These are phyloP conservation scores for Melampsora americana DNA, from an alignment of 1,284 basidiomycete species.

Conservation along the genomic window DNA sequence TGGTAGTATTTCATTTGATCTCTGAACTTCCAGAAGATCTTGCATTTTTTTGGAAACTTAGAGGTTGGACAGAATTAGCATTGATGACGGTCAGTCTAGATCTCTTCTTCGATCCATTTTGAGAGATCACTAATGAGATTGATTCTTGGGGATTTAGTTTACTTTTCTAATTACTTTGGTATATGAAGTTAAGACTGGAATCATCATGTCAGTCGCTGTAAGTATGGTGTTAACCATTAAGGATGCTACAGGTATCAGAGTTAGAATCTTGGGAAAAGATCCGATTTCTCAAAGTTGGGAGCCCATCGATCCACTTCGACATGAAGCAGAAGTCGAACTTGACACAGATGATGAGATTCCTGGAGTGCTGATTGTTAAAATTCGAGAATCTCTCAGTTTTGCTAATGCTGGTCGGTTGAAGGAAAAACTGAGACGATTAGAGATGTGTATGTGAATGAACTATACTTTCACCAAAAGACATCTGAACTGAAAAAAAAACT, in stretches of 20 bases:
- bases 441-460: conserved; percentile 31
- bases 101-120: conserved; percentile 1
- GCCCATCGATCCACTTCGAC: conserved; percentile 58
- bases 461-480: not conserved
- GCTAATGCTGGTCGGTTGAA: conserved; percentile 51
- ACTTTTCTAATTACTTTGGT: conserved; percentile 42
- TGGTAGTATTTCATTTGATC: conserved; percentile 80
- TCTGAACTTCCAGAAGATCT: conserved; percentile 82
- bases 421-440: conserved; percentile 39
- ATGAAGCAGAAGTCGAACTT: conserved; percentile 66
- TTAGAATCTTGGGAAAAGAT: conserved; percentile 62
- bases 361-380: conserved; percentile 74
- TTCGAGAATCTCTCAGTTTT: conserved; percentile 77
- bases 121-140: not conserved
- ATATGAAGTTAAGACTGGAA: conserved; percentile 40
- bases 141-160: not conserved
- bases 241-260: conserved; percentile 42
- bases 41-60: conserved; percentile 59
- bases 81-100: conserved; percentile 61
- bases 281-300: conserved; percentile 79
- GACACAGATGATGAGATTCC: conserved; percentile 68
- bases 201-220: conserved; percentile 30
- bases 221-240: conserved; percentile 37
- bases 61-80: conserved; percentile 41
- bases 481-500: not conserved